phyloP scores from a whole-genome alignment of 345 rosid genomes.

The Eucalyptus fibrosa region DNA sequence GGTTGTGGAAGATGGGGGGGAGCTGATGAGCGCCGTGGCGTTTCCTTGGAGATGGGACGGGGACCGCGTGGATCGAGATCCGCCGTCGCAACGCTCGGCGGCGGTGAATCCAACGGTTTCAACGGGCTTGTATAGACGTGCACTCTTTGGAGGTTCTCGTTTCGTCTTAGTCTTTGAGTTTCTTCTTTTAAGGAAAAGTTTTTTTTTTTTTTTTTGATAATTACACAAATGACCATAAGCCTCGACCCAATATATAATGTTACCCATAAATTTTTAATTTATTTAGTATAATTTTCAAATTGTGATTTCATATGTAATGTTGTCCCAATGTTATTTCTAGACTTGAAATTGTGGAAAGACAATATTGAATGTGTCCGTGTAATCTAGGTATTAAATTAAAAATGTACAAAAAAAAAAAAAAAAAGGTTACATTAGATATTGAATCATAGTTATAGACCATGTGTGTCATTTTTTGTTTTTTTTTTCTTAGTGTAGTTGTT shows the following conservation, averaged over 20 bases:
- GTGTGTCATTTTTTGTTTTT: too few species aligned
- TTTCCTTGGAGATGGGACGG: neutral
- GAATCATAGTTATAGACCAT: neutral
- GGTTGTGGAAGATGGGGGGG: neutral
- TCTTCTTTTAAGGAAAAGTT: neutral
- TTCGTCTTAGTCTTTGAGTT: neutral
- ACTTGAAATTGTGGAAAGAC: neutral
- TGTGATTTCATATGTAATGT: fast-evolving
- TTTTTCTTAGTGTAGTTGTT: too few species aligned
- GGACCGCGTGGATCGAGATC: neutral
- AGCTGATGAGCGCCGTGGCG: neutral
- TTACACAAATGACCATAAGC: neutral
- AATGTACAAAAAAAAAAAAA: too few species aligned
- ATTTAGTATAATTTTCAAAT: too few species aligned
- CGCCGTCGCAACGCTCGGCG: neutral
- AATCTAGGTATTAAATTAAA: too few species aligned
- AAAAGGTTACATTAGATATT: too few species aligned
- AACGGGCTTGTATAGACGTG: neutral
- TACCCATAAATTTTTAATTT: too few species aligned
- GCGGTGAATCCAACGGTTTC: neutral
- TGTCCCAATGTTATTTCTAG: fast-evolving
- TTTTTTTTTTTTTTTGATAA: neutral
- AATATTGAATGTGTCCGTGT: fast-evolving
- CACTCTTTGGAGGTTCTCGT: neutral
- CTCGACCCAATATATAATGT: too few species aligned